Evolutionary conservation across 106 monocot species (phyloP).

Genomic region (Dendrobium nobile): DNA sequence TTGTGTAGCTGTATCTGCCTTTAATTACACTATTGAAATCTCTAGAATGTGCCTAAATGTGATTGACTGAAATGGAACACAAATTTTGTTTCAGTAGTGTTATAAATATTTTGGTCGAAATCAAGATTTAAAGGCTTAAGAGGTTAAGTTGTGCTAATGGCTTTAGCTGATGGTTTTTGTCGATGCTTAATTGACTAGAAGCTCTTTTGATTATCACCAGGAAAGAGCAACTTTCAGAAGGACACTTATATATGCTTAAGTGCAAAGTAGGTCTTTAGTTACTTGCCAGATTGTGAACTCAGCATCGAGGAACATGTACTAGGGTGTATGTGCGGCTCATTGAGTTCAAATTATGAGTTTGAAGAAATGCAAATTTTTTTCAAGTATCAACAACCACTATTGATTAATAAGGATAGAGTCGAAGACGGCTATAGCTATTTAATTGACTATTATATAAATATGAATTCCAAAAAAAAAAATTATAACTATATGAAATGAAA

Average conservation of each 20-base stretch:
- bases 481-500: no score
- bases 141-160: neutral
- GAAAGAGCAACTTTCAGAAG: neutral
- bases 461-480: no score
- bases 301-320: no score
- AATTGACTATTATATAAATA: no score
- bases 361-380: no score
- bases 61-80: neutral
- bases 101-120: neutral
- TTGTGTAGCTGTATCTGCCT: neutral
- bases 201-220: neutral
- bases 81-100: neutral
- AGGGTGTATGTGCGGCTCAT: no score
- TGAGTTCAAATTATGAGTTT: no score
- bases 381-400: no score
- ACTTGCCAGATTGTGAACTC: no score
- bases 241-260: neutral
- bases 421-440: no score
- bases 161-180: neutral
- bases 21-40: neutral
- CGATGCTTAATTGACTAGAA: neutral
- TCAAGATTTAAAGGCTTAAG: neutral
- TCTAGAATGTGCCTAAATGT: neutral
- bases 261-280: neutral
- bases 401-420: no score